Percentiles rank a stretch among this genome's conserved stretches.
These are phyloP conservation scores for Lichina pygmaea DNA, from an alignment of 495 filamentous ascomycete genomes.

Conservation along the genomic window DNA sequence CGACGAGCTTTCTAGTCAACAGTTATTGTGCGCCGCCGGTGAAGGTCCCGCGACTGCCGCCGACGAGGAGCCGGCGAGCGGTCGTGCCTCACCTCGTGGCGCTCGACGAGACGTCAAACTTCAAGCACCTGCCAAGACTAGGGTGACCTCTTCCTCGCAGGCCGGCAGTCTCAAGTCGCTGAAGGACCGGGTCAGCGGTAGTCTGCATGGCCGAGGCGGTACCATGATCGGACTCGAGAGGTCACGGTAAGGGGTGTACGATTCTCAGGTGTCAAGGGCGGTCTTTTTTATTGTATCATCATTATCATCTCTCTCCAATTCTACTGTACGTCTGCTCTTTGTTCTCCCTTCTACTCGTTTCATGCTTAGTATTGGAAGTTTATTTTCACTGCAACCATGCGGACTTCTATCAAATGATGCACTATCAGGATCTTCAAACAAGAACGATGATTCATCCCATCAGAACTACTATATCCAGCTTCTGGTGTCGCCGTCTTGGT, in stretches of 20 bases:
- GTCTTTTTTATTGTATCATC: background rate
- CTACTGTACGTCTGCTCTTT: background rate
- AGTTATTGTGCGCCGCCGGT: background rate
- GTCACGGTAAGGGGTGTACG: background rate
- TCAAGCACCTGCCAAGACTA: constrained; percentile 7
- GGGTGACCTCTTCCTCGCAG: constrained; percentile 5
- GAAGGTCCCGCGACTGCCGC: background rate
- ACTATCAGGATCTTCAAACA: background rate
- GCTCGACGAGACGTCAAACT: background rate
- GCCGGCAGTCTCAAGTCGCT: constrained; percentile 14
- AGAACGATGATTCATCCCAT: background rate
- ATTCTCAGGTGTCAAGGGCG: background rate
- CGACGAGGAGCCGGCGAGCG: background rate
- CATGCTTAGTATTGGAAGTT: background rate
- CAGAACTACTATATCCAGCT: no score
- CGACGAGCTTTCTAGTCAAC: background rate
- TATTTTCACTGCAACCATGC: background rate
- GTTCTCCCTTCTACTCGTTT: background rate
- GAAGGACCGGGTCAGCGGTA: constrained; percentile 14
- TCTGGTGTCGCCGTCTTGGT: no score
- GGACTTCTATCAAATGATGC: no score
- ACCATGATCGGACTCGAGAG: constrained; percentile 8
- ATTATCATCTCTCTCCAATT: background rate
- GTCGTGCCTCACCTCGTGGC: background rate
- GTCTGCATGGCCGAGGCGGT: constrained; percentile 11